Evolutionary conservation across 1,284 basidiomycete species (phyloP).

Genomic region (Moniliella sp.): DNA sequence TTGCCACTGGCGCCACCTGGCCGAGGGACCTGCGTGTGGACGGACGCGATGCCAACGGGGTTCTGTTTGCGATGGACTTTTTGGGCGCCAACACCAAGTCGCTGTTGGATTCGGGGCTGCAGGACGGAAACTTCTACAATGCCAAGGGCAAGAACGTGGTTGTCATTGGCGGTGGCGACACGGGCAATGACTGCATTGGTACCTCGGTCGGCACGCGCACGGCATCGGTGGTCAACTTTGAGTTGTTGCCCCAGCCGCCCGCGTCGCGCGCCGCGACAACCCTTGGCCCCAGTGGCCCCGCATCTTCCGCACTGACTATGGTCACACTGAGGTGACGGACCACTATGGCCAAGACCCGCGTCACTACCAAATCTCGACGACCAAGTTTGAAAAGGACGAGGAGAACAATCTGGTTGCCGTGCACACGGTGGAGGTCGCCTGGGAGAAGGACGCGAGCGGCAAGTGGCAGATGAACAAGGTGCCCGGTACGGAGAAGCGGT

Average conservation of each 20-base stretch:
- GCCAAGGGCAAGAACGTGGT: conserved; percentile 29
- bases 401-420: conserved; percentile 64
- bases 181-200: conserved; percentile 26
- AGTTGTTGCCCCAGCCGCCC: conserved; percentile 59
- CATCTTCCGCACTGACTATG: conserved; percentile 76
- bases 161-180: conserved; percentile 32
- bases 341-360: conserved; percentile 82
- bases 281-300: conserved; percentile 89
- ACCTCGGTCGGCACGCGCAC: conserved; percentile 67
- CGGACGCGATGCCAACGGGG: conserved; percentile 27
- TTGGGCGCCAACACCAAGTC: conserved; percentile 20
- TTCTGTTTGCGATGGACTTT: conserved; percentile 32
- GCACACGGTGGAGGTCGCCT: conserved; percentile 52
- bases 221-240: conserved; percentile 85
- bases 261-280: conserved; percentile 60
- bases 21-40: conserved; percentile 28
- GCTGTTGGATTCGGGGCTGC: conserved; percentile 22
- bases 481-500: conserved; percentile 72
- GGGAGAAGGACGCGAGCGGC: conserved; percentile 74
- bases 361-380: conserved; percentile 80
- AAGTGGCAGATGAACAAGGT: conserved; percentile 79
- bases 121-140: conserved; percentile 19
- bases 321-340: conserved; percentile 76
- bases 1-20: conserved; percentile 28
- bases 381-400: conserved; percentile 50